phyloP scores from a whole-genome alignment of 2,329 filamentous ascomycete genomes.

The Scedosporium dehoogii region DNA sequence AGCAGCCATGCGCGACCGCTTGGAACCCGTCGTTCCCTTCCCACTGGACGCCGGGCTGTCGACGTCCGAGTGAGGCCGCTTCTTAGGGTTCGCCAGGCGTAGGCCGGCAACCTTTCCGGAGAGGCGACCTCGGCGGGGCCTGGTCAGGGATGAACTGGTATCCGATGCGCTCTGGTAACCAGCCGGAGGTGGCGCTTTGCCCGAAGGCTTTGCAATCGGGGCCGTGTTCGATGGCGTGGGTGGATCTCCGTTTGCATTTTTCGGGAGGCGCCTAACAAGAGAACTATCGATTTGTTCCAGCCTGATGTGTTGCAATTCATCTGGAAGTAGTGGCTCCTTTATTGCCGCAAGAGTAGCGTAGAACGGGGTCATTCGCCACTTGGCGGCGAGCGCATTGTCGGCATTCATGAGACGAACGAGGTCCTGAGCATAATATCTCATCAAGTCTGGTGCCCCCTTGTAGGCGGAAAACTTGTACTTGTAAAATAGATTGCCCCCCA shows the following conservation, averaged over 20 bases:
- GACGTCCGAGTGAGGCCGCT: background rate
- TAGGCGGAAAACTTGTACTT: conserved; percentile 20
- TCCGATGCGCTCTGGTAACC: background rate
- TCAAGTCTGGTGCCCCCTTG: background rate
- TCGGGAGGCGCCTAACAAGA: background rate
- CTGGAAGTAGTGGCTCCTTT: background rate
- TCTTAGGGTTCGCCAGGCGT: conserved; percentile 1
- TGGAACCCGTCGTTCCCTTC: conserved; percentile 22
- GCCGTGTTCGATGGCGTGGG: background rate
- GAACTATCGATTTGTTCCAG: background rate
- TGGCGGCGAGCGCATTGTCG: background rate
- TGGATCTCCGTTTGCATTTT: background rate
- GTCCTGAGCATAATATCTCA: conserved; percentile 1
- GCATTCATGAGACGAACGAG: background rate
- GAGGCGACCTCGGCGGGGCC: background rate
- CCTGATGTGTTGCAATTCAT: background rate
- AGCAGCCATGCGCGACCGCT: conserved; percentile 18
- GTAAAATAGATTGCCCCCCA: conserved; percentile 22
- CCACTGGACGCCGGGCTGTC: conserved; percentile 16
- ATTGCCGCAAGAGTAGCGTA: background rate
- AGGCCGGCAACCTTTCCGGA: conserved; percentile 3
- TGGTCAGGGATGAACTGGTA: background rate
- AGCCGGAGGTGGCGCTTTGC: background rate
- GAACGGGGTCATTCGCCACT: conserved; percentile 1
- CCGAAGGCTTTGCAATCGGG: background rate